Percentiles rank a stretch among this genome's conserved stretches.
These are phyloP conservation scores for Sphagnurus paluster DNA, from an alignment of 1,284 basidiomycete genomes.

Conservation along the genomic window DNA sequence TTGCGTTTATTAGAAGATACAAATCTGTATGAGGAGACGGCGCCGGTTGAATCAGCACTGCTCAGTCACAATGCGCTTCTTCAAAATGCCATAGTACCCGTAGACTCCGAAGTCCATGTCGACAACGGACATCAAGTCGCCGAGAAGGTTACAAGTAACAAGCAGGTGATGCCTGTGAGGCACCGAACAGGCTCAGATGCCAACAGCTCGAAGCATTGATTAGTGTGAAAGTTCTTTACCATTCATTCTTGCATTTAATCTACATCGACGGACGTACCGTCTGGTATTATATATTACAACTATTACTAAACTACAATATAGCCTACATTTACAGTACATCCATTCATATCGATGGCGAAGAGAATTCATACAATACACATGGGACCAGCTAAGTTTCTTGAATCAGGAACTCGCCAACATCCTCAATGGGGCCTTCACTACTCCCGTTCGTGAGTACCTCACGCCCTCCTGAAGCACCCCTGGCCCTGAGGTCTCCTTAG, in stretches of 20 bases:
- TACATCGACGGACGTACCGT: too few relatives aligned
- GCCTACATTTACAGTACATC: too few relatives aligned
- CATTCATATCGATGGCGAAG: neutral
- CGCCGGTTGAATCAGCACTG: too few relatives aligned
- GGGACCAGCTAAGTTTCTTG: neutral
- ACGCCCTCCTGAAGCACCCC: constrained; percentile 3
- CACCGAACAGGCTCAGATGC: neutral
- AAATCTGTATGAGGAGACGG: too few relatives aligned
- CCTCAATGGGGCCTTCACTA: neutral
- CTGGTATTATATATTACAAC: too few relatives aligned
- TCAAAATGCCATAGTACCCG: too few relatives aligned
- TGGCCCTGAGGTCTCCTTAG: neutral
- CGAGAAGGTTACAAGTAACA: too few relatives aligned
- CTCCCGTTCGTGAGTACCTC: constrained; percentile 1
- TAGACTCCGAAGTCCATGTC: too few relatives aligned
- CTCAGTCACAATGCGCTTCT: too few relatives aligned
- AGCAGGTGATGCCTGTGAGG: neutral
- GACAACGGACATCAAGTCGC: too few relatives aligned
- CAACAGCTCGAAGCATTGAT: neutral
- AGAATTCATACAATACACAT: neutral
- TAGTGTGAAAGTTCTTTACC: neutral
- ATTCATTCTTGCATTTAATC: neutral
- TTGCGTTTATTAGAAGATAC: too few relatives aligned
- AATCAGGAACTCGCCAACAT: constrained; percentile 9
- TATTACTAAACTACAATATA: too few relatives aligned